Conservation (phyloP, 768 basidiomycete species). For the Trametes coccinea region DNA sequence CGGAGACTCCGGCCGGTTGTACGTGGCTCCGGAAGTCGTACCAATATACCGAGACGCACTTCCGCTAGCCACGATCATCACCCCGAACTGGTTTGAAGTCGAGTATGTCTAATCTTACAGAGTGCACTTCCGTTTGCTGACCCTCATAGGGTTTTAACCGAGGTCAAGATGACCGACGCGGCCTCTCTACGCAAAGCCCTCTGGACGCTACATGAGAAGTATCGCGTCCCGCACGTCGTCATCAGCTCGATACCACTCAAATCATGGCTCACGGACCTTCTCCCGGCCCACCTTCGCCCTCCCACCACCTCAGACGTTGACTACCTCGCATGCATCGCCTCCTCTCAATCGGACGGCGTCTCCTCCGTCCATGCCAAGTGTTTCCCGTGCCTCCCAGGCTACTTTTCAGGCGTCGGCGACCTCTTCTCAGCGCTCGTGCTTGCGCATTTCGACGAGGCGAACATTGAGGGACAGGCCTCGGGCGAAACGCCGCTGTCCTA, state of each 20-base stretch:
- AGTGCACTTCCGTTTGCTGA: neutral
- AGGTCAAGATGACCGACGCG: conserved; percentile 64
- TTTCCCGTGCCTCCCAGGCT: conserved; percentile 81
- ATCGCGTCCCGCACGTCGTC: conserved; percentile 82
- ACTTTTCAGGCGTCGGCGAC: conserved; percentile 97
- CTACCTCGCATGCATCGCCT: conserved; percentile 80
- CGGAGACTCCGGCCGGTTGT: conserved; percentile 87
- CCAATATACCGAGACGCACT: conserved; percentile 83
- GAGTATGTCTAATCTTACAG: conserved; percentile 53
- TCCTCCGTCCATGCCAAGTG: conserved; percentile 65
- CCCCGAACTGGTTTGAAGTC: conserved; percentile 98
- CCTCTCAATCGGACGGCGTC: conserved; percentile 33
- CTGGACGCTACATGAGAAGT: conserved; percentile 69
- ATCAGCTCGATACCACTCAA: conserved; percentile 85
- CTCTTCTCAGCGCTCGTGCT: conserved; percentile 92
- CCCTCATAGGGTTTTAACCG: conserved; percentile 67
- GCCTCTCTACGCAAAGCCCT: conserved; percentile 69
- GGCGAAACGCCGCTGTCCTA: conserved; percentile 47
- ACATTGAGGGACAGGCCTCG: neutral
- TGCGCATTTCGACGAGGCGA: conserved; percentile 61
- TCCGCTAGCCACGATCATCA: conserved; percentile 86
- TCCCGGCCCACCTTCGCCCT: conserved; percentile 49
- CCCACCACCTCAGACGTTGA: conserved; percentile 34
- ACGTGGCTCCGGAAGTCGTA: conserved; percentile 84
- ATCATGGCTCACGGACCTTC: conserved; percentile 54